These are phyloP conservation scores for Aspergillus melleus DNA, from an alignment of 2,329 filamentous ascomycete species.

Conservation along the genomic window DNA sequence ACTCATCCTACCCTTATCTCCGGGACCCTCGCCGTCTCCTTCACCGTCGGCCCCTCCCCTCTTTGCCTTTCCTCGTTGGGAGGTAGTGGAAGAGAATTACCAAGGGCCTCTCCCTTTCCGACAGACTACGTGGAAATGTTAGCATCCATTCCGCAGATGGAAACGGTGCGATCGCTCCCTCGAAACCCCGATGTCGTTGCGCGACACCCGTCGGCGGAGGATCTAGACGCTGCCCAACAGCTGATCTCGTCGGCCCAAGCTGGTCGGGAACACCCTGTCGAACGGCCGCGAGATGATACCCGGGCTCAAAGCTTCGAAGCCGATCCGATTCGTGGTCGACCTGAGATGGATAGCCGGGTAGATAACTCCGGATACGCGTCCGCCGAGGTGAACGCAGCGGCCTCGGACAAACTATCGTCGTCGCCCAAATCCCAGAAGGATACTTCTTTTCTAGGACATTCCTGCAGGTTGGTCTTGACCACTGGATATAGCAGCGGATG, in stretches of 20 bases:
- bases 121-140: slow-evolving; percentile 30
- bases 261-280: slow-evolving; percentile 38
- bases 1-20: slow-evolving; percentile 13
- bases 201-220: slow-evolving; percentile 48
- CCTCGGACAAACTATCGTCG: slow-evolving; percentile 25
- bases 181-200: slow-evolving; percentile 31
- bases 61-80: slow-evolving; percentile 6
- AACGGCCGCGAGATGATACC: slow-evolving; percentile 26
- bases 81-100: not conserved
- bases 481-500: slow-evolving; percentile 7
- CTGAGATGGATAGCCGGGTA: slow-evolving; percentile 11
- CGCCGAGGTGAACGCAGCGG: slow-evolving; percentile 19
- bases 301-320: slow-evolving; percentile 18
- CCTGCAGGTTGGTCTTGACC: slow-evolving; percentile 38
- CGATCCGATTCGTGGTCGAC: slow-evolving; percentile 12
- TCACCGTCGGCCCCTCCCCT: slow-evolving; percentile 7
- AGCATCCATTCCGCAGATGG: slow-evolving; percentile 40
- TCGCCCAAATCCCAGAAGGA: slow-evolving; percentile 41
- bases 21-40: not conserved
- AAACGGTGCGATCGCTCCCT: slow-evolving; percentile 35
- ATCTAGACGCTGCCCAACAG: slow-evolving; percentile 50
- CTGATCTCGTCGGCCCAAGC: slow-evolving; percentile 48
- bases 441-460: slow-evolving; percentile 41
- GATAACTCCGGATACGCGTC: slow-evolving; percentile 18
- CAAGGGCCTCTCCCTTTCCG: not conserved